These are phyloP conservation scores for Coleophoma crateriformis DNA, from an alignment of 2,329 filamentous ascomycete species.

Conservation along the genomic window DNA sequence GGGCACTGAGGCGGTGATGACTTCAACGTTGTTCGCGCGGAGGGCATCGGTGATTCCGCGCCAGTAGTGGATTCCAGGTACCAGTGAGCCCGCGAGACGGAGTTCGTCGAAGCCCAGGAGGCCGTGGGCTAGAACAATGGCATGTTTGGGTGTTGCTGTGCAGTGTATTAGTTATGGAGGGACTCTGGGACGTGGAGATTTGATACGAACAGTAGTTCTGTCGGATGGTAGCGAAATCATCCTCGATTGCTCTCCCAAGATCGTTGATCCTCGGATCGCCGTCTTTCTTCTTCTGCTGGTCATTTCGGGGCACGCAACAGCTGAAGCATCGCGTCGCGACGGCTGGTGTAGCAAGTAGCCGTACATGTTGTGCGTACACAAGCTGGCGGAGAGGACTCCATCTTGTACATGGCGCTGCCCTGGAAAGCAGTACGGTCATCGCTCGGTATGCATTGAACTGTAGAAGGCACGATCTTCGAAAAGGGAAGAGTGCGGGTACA, in stretches of 20 bases:
- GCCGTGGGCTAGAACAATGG: conserved; percentile 61
- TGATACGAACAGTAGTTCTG: conserved; percentile 45
- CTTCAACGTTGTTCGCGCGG: conserved; percentile 42
- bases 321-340: not conserved
- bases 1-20: conserved; percentile 57
- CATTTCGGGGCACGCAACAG: not conserved
- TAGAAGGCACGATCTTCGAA: conserved; percentile 2
- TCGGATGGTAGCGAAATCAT: conserved; percentile 56
- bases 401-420: conserved; percentile 18
- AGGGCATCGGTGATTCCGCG: conserved; percentile 57
- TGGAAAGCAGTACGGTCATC: conserved; percentile 21
- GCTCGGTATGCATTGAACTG: conserved; percentile 14
- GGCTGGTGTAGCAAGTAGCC: not conserved
- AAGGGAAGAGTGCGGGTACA: not conserved
- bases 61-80: conserved; percentile 59
- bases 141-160: conserved; percentile 47
- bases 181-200: no score
- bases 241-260: conserved; percentile 47
- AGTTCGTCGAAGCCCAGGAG: conserved; percentile 59
- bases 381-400: conserved; percentile 9
- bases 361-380: not conserved
- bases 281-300: conserved; percentile 7
- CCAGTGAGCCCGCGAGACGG: conserved; percentile 37
- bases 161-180: no score
- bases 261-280: conserved; percentile 43